Evolutionary conservation across 2,329 filamentous ascomycete species (phyloP).

Genomic region (Botrytis medusae): DNA sequence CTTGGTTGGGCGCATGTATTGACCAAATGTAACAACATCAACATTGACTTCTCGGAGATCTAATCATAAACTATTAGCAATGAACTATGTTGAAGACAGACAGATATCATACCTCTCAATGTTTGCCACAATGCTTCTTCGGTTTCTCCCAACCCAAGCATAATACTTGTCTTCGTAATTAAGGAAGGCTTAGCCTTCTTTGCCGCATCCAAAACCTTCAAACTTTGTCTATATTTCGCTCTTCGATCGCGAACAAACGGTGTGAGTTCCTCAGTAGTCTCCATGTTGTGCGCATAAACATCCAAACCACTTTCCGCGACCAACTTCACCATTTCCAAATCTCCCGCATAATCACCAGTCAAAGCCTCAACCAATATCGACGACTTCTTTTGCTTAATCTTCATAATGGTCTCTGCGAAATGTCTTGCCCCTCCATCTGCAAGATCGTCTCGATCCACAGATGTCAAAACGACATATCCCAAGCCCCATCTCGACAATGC

Average conservation of each 20-base stretch:
- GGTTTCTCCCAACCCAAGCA: constrained; percentile 92
- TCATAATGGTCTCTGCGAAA: constrained; percentile 90
- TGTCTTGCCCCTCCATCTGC: constrained; percentile 84
- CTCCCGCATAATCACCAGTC: constrained; percentile 83
- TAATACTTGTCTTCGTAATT: constrained; percentile 98
- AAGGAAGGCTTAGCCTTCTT: constrained; percentile 73
- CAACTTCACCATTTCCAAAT: constrained; percentile 80
- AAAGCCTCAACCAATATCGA: constrained; percentile 78
- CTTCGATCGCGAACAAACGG: constrained; percentile 86
- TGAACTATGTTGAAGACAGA: background rate
- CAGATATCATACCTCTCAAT: constrained; percentile 56
- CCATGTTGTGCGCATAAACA: constrained; percentile 95
- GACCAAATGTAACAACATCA: constrained; percentile 97
- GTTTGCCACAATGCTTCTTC: constrained; percentile 82
- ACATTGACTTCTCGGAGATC: constrained; percentile 79
- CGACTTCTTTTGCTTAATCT: constrained; percentile 83
- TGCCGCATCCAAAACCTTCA: constrained; percentile 75
- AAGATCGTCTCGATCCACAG: constrained; percentile 90
- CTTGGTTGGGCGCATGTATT: constrained; percentile 99
- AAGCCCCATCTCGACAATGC: constrained; percentile 89
- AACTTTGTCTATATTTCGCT: constrained; percentile 83
- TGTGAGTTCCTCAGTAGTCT: constrained; percentile 89
- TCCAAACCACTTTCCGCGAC: constrained; percentile 88
- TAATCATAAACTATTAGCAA: constrained; percentile 37
- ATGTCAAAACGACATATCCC: constrained; percentile 93